These are phyloP conservation scores for Pistacia integerrima DNA, from an alignment of 345 rosid species.

Conservation along the genomic window DNA sequence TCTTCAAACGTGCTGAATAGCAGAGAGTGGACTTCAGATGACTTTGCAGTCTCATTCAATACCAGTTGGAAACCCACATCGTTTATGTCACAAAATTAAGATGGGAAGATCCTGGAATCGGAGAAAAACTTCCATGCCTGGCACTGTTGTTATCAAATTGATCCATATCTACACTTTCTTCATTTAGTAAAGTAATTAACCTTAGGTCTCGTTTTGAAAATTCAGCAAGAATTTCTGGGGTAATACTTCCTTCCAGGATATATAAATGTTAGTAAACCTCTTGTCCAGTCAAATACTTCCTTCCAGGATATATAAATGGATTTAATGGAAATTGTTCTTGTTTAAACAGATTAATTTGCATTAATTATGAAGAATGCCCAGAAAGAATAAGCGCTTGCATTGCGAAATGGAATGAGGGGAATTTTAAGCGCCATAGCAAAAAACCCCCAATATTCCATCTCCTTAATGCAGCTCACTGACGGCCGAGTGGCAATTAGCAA, in stretches of 20 bases:
- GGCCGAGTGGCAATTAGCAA: constrained; percentile 1
- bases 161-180: constrained; percentile 25
- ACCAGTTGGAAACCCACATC: constrained; percentile 5
- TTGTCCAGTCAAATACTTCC: too few species aligned
- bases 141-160: constrained; percentile 6
- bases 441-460: constrained; percentile 29
- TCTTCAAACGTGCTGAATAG: constrained; percentile 52
- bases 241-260: too few species aligned
- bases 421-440: constrained; percentile 19
- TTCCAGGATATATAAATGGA: too few species aligned
- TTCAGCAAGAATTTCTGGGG: too few species aligned
- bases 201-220: too few species aligned
- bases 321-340: too few species aligned
- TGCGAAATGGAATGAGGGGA: constrained; percentile 26
- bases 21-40: constrained; percentile 24
- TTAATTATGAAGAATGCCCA: constrained; percentile 15
- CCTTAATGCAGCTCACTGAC: constrained; percentile 22
- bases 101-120: constrained; percentile 41
- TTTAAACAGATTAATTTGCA: too few species aligned
- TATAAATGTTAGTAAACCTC: too few species aligned
- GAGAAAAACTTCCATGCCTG: constrained; percentile 39
- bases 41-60: neutral
- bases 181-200: neutral
- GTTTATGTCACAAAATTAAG: constrained; percentile 20
- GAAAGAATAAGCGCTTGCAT: constrained; percentile 19